phyloP scores from a whole-genome alignment of 2,329 filamentous ascomycete genomes.

The Xylariaceae sp. region DNA sequence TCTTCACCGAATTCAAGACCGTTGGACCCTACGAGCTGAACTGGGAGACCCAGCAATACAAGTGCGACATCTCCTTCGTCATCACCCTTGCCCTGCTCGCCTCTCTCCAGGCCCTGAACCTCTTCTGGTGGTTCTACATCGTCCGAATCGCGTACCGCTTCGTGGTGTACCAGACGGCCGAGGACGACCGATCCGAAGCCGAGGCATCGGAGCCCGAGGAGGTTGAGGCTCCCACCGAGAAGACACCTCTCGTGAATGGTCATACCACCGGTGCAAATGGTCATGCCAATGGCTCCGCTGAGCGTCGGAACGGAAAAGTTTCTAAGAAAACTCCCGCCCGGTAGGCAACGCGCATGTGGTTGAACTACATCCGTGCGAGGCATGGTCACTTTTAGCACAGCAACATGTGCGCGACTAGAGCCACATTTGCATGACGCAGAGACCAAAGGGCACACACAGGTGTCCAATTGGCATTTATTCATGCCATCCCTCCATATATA shows the following conservation, averaged over 20 bases:
- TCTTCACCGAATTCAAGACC: slow-evolving; percentile 69
- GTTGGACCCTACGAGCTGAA: slow-evolving; percentile 70
- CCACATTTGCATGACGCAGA: too few species aligned
- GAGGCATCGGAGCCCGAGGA: slow-evolving; percentile 59
- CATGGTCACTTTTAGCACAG: slow-evolving; percentile 6
- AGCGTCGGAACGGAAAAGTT: slow-evolving; percentile 22
- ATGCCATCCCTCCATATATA: too few species aligned
- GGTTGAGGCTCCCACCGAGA: slow-evolving; percentile 21
- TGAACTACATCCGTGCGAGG: slow-evolving; percentile 16
- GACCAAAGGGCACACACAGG: too few species aligned
- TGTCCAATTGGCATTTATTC: too few species aligned
- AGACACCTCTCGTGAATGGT: slow-evolving; percentile 28
- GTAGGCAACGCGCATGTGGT: slow-evolving; percentile 12
- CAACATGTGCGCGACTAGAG: slow-evolving; percentile 14
- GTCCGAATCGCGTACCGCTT: slow-evolving; percentile 69
- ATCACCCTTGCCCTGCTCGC: slow-evolving; percentile 63
- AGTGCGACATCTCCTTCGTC: slow-evolving; percentile 63
- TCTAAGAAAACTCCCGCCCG: slow-evolving; percentile 26
- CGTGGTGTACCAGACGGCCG: slow-evolving; percentile 53
- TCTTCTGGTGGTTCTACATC: slow-evolving; percentile 80
- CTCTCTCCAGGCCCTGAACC: slow-evolving; percentile 66
- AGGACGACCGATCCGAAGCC: slow-evolving; percentile 67
- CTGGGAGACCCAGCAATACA: slow-evolving; percentile 73
- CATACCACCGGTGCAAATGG: slow-evolving; percentile 23
- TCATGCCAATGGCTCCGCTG: slow-evolving; percentile 23